Evolutionary conservation across 371 early-diverging fungal species (phyloP).

Genomic region (Mortierella sp.): DNA sequence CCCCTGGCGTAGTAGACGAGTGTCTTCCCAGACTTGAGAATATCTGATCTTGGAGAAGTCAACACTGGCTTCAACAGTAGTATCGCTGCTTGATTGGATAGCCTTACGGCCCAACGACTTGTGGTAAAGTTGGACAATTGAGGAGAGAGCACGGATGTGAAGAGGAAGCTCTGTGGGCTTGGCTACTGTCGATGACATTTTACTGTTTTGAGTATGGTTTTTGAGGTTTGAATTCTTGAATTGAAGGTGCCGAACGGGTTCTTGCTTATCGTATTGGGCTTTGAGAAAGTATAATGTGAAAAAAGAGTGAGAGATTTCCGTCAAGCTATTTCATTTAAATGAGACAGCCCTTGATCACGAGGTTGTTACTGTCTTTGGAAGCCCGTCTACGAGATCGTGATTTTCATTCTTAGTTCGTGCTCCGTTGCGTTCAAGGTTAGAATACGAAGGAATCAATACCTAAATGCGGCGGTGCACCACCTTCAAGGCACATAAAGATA

Average conservation of each 20-base stretch:
- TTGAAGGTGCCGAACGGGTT: background rate
- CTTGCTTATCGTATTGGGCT: background rate
- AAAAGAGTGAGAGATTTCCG: background rate
- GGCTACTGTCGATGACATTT: conserved; percentile 13
- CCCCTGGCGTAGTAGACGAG: conserved; percentile 54
- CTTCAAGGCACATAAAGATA: too few species aligned
- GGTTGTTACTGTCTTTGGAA: background rate
- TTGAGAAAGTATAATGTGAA: background rate
- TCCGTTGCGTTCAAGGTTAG: background rate
- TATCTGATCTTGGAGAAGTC: conserved; percentile 57
- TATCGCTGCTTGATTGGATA: conserved; percentile 37
- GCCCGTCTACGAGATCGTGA: background rate
- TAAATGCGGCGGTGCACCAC: background rate
- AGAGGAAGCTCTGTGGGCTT: conserved; percentile 34
- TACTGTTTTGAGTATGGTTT: conserved; percentile 2
- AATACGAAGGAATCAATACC: background rate
- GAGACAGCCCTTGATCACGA: background rate
- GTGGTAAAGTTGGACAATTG: conserved; percentile 45
- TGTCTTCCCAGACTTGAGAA: conserved; percentile 57
- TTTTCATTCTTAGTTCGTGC: background rate
- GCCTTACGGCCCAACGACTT: conserved; percentile 49
- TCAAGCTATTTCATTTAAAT: background rate
- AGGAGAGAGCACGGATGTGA: conserved; percentile 48
- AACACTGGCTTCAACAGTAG: conserved; percentile 49
- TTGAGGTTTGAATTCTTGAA: background rate